These are phyloP conservation scores for Syzygium jambos DNA, from an alignment of 345 rosid genomes.

Conservation along the genomic window DNA sequence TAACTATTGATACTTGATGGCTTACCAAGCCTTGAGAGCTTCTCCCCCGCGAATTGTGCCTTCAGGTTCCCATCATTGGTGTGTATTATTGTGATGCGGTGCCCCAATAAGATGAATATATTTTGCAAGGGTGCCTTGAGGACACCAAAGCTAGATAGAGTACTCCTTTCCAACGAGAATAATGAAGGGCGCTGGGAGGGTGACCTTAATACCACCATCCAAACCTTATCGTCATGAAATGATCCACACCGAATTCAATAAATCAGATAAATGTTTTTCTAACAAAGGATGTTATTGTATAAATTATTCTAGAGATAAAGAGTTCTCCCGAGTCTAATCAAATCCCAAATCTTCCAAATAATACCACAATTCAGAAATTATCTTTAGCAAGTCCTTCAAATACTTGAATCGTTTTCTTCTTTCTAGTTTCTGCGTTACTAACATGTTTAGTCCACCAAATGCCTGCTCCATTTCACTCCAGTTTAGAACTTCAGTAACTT, in stretches of 20 bases:
- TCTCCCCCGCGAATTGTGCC: accelerated
- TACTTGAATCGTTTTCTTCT: neutral
- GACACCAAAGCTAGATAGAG: neutral
- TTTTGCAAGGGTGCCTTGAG: neutral
- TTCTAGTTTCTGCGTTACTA: neutral
- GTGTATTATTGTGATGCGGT: accelerated
- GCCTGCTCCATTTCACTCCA: accelerated
- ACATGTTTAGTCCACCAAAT: accelerated
- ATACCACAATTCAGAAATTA: accelerated
- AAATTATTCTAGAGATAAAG: accelerated
- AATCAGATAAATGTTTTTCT: accelerated
- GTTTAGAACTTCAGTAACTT: accelerated
- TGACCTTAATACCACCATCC: neutral
- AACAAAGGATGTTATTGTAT: accelerated
- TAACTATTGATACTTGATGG: accelerated
- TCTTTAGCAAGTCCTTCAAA: neutral
- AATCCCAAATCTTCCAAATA: accelerated
- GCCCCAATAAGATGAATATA: neutral
- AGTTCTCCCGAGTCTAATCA: accelerated
- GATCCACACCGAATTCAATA: accelerated
- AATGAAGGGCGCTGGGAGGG: accelerated
- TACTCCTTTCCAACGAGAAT: accelerated
- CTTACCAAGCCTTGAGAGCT: neutral
- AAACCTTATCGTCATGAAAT: accelerated
- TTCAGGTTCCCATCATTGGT: neutral